These are phyloP conservation scores for Exophiala sideris DNA, from an alignment of 2,329 filamentous ascomycete genomes.

Conservation along the genomic window DNA sequence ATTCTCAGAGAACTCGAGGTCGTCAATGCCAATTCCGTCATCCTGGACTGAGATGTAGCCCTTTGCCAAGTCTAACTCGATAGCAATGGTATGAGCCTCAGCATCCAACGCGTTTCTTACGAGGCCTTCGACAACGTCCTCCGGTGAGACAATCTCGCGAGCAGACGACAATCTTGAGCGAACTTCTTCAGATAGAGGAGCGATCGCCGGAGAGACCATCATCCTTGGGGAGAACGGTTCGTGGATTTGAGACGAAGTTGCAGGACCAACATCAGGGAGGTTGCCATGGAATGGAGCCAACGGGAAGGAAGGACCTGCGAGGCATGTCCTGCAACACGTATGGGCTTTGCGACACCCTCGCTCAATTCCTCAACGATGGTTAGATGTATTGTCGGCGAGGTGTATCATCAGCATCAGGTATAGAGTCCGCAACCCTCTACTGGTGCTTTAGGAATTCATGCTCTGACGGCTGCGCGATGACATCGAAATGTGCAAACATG, in stretches of 20 bases:
- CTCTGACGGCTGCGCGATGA: too few relatives aligned
- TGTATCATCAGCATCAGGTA: too few relatives aligned
- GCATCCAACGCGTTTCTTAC: conserved; percentile 85
- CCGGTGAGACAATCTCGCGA: conserved; percentile 70
- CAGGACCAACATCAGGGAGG: conserved; percentile 11
- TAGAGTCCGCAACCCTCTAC: too few relatives aligned
- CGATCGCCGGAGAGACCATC: conserved; percentile 6
- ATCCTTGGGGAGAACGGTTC: conserved; percentile 1
- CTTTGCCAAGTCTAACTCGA: conserved; percentile 69
- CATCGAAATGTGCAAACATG: too few relatives aligned
- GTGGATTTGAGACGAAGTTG: background rate
- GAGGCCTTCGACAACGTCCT: conserved; percentile 67
- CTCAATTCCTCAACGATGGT: too few relatives aligned
- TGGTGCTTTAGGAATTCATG: too few relatives aligned
- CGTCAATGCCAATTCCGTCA: conserved; percentile 73
- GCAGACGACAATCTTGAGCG: conserved; percentile 74
- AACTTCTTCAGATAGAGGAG: conserved; percentile 13
- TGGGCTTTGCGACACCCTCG: background rate
- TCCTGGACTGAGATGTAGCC: conserved; percentile 81
- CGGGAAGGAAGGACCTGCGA: background rate
- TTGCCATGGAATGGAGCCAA: conserved; percentile 1
- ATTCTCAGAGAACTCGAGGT: conserved; percentile 60
- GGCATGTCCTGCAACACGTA: conserved; percentile 4
- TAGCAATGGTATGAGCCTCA: conserved; percentile 62
- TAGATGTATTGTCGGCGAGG: too few relatives aligned